Conservation (phyloP, 495 filamentous ascomycete genomes). For the Penicillium antarcticum region DNA sequence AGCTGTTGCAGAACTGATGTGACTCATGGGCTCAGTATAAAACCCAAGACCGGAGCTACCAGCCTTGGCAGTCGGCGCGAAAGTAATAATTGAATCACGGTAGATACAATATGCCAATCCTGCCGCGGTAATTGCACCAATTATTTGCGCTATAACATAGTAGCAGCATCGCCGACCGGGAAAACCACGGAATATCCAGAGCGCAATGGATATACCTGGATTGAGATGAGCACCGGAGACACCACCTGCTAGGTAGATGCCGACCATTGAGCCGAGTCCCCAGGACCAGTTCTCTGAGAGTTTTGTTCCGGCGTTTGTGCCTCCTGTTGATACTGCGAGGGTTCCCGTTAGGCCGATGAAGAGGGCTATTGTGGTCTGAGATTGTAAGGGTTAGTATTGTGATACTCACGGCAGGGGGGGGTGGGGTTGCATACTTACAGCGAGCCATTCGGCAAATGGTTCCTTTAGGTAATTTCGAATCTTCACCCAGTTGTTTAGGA, state of each 20-base stretch:
- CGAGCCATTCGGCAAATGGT: constrained; percentile 26
- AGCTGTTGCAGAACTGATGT: constrained; percentile 44
- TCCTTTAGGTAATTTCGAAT: constrained; percentile 15
- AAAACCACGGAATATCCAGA: constrained; percentile 52
- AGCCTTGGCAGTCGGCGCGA: constrained; percentile 17
- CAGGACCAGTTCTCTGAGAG: constrained; percentile 19
- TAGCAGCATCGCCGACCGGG: constrained; percentile 41
- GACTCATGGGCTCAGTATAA: constrained; percentile 49
- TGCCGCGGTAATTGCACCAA: constrained; percentile 45
- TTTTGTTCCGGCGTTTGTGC: background rate
- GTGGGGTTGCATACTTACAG: constrained; percentile 10
- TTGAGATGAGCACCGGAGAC: constrained; percentile 56
- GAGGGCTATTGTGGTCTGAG: constrained; percentile 20
- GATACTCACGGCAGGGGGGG: background rate
- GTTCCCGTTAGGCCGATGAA: background rate
- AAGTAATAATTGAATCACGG: constrained; percentile 33
- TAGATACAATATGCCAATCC: constrained; percentile 47
- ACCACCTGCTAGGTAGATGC: constrained; percentile 51
- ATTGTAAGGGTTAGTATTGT: background rate
- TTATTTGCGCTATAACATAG: constrained; percentile 35
- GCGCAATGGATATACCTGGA: constrained; percentile 53
- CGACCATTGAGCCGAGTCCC: constrained; percentile 46
- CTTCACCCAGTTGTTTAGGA: constrained; percentile 22
- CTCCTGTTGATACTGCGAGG: background rate
- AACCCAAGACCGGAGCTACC: constrained; percentile 45